phyloP scores from a whole-genome alignment of 495 filamentous ascomycete species.

The Aspergillus carlsbadensis region DNA sequence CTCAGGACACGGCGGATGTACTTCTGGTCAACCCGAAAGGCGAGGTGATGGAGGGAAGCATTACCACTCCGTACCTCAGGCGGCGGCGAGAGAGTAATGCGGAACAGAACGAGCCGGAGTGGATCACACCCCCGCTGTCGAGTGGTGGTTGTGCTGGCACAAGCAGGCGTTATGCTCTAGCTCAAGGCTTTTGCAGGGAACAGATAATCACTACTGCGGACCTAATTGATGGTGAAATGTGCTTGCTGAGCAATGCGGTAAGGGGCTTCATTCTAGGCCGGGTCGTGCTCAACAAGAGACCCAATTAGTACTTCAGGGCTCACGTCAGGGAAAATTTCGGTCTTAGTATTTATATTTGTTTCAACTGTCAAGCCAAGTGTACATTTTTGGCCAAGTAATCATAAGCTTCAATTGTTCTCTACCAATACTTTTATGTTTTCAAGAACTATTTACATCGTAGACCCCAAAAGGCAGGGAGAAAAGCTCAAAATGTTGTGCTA shows the following conservation, averaged over 20 bases:
- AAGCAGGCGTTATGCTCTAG: conserved; percentile 75
- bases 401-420: too few species aligned
- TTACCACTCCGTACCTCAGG: conserved; percentile 79
- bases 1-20: conserved; percentile 62
- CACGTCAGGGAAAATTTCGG: background rate
- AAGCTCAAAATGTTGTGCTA: too few species aligned
- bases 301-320: background rate
- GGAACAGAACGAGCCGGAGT: conserved; percentile 15
- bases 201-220: conserved; percentile 51
- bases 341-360: too few species aligned
- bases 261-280: conserved; percentile 64
- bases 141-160: conserved; percentile 82
- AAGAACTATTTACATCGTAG: too few species aligned
- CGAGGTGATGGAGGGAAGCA: conserved; percentile 83
- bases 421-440: too few species aligned
- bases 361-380: too few species aligned
- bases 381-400: too few species aligned
- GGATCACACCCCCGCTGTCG: conserved; percentile 43
- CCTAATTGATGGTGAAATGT: conserved; percentile 69
- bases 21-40: conserved; percentile 65
- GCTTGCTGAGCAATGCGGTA: conserved; percentile 86
- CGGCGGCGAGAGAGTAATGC: conserved; percentile 45
- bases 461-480: too few species aligned
- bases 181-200: conserved; percentile 63
- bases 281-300: conserved; percentile 19